These are phyloP conservation scores for Mallotus repandus DNA, from an alignment of 441 rosid genomes.

Conservation along the genomic window DNA sequence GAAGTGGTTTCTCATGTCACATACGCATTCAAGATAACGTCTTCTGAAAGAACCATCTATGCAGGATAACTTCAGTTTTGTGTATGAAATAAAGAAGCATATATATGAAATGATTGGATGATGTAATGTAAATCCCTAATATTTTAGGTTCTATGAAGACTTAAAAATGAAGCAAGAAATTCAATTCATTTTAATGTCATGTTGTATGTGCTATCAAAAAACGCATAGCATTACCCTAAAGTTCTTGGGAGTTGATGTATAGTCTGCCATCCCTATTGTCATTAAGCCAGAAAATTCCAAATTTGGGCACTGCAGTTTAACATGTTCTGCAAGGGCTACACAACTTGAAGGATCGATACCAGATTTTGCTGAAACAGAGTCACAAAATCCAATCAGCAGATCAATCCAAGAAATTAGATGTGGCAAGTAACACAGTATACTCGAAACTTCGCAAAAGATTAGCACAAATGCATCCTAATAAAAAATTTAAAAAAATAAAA, in stretches of 20 bases:
- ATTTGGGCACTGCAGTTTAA: conserved; percentile 63
- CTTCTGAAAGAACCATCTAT: background rate
- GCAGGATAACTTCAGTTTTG: background rate
- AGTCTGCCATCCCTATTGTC: conserved; percentile 93
- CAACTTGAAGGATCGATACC: conserved; percentile 74
- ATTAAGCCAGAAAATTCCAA: conserved; percentile 77
- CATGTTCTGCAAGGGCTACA: conserved; percentile 62
- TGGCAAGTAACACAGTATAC: background rate
- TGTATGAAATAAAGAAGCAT: background rate
- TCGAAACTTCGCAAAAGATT: background rate
- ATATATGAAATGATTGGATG: background rate
- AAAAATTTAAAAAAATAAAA: no score
- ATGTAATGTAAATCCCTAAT: background rate
- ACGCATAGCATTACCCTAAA: conserved; percentile 55
- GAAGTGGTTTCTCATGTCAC: no score
- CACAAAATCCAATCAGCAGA: conserved; percentile 22
- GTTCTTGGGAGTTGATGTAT: conserved; percentile 83
- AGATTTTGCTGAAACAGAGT: conserved; percentile 66
- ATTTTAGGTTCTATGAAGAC: background rate
- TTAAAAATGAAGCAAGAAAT: background rate
- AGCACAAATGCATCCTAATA: background rate
- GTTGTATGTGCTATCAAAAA: background rate
- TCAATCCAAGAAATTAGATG: background rate
- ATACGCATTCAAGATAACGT: no score
- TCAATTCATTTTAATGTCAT: background rate